phyloP scores from a whole-genome alignment of 2,329 filamentous ascomycete species.

The Zymoseptoria brevis region DNA sequence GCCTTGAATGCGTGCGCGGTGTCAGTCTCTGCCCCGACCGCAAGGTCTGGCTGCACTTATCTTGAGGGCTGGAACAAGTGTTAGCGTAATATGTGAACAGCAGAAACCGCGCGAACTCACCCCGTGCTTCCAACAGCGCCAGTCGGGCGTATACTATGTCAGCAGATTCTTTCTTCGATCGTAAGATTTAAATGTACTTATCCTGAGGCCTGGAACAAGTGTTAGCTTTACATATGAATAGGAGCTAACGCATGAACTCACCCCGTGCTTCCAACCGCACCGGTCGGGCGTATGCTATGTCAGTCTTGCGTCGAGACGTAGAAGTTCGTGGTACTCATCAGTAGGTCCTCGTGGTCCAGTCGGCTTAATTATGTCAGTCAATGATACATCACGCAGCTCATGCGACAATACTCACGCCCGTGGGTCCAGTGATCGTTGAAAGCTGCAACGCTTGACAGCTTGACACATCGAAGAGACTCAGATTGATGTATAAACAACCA shows the following conservation, averaged over 20 bases:
- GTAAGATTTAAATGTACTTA: not conserved
- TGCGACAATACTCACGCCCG: constrained; percentile 1
- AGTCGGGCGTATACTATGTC: not conserved
- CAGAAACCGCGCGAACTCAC: not conserved
- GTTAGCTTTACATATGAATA: not conserved
- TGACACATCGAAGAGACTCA: constrained; percentile 21
- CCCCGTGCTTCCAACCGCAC: constrained; percentile 3
- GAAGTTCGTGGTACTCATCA: constrained; percentile 4
- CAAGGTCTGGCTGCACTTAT: not conserved
- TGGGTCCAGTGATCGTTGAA: constrained; percentile 17
- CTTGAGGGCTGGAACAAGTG: not conserved
- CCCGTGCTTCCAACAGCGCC: constrained; percentile 5
- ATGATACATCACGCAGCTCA: not conserved
- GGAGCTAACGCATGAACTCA: not conserved
- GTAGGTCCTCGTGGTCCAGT: constrained; percentile 2
- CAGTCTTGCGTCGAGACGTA: constrained; percentile 4
- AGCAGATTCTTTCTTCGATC: not conserved
- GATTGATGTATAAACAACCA: constrained; percentile 21
- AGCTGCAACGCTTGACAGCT: constrained; percentile 18
- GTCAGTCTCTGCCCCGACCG: not conserved
- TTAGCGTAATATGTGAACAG: not conserved
- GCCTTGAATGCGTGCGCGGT: not conserved
- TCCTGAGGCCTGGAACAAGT: not conserved
- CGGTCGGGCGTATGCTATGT: not conserved
- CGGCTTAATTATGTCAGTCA: not conserved